Evolutionary conservation across 2,329 filamentous ascomycete genomes (phyloP).

Genomic region (Nothophoma quercina): DNA sequence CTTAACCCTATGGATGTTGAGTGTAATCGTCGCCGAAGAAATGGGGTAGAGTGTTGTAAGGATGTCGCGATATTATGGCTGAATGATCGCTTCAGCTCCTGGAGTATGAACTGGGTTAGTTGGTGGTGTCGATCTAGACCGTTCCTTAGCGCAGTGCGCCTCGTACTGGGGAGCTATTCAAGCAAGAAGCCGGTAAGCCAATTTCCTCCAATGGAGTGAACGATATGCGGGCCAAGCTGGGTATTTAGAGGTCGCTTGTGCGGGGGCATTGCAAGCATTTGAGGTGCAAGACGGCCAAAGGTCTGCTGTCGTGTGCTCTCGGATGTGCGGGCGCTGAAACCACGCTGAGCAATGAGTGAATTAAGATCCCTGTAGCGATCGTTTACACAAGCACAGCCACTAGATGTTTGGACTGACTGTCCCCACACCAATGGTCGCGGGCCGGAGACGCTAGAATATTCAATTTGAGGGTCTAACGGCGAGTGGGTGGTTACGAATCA

Average conservation of each 20-base stretch:
- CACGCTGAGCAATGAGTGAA: constrained; percentile 3
- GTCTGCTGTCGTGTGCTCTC: neutral
- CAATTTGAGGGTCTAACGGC: neutral
- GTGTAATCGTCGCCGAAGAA: neutral
- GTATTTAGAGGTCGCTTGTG: neutral
- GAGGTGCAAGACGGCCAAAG: neutral
- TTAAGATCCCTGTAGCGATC: constrained; percentile 8
- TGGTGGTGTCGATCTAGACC: constrained; percentile 17
- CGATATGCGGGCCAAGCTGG: neutral
- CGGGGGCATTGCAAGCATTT: neutral
- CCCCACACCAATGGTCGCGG: neutral
- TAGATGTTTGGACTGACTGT: neutral
- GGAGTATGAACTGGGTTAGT: neutral
- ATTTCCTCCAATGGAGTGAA: constrained; percentile 6
- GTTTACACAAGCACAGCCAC: constrained; percentile 17
- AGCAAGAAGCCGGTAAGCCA: neutral
- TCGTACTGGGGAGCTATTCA: constrained; percentile 4
- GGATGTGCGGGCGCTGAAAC: neutral
- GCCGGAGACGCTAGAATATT: neutral
- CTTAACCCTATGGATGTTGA: neutral
- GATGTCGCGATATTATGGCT: constrained; percentile 1
- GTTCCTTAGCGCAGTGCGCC: constrained; percentile 8
- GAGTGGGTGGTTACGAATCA: constrained; percentile 1
- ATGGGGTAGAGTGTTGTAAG: neutral
- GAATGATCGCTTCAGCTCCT: constrained; percentile 2